Conservation (phyloP, 345 rosid species). For the Bruguiera sexangula region DNA sequence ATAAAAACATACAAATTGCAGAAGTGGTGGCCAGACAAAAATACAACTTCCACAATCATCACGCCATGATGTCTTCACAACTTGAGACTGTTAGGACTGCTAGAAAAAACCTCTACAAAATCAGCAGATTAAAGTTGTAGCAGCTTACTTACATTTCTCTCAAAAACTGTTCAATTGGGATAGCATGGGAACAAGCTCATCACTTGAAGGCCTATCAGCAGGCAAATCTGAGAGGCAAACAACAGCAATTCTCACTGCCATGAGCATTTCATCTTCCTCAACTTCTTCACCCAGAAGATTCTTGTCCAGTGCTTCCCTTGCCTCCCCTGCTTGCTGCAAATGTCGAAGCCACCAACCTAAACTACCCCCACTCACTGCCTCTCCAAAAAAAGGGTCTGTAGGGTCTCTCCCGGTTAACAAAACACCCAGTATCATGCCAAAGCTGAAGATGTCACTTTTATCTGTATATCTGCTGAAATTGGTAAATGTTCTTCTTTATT, state of each 20-base stretch:
- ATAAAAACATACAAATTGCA: neutral
- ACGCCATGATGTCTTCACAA: conserved; percentile 3
- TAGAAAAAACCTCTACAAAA: conserved; percentile 9
- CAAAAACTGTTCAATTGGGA: conserved; percentile 92
- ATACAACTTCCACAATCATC: conserved; percentile 6
- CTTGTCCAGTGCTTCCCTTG: conserved; percentile 73
- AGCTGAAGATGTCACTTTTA: conserved; percentile 88
- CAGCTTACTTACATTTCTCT: conserved; percentile 31
- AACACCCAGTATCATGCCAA: conserved; percentile 87
- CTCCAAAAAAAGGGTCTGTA: conserved; percentile 54
- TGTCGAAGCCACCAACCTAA: conserved; percentile 79
- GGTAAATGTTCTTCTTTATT: neutral
- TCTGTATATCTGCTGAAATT: conserved; percentile 61
- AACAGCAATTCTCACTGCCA: conserved; percentile 88
- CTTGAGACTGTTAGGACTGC: conserved; percentile 5
- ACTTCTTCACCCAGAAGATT: conserved; percentile 83
- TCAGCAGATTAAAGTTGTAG: conserved; percentile 3
- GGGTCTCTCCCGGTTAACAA: conserved; percentile 83
- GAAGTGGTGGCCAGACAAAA: neutral
- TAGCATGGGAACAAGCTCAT: conserved; percentile 89
- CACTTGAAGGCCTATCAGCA: conserved; percentile 87
- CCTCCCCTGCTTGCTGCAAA: conserved; percentile 86
- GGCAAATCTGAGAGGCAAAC: conserved; percentile 85
- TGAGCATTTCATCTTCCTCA: conserved; percentile 95
- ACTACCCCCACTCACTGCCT: conserved; percentile 57